Base-by-base conservation (phyloP, 129 eudicot genomes). In the Ambrosia trifida region DNA sequence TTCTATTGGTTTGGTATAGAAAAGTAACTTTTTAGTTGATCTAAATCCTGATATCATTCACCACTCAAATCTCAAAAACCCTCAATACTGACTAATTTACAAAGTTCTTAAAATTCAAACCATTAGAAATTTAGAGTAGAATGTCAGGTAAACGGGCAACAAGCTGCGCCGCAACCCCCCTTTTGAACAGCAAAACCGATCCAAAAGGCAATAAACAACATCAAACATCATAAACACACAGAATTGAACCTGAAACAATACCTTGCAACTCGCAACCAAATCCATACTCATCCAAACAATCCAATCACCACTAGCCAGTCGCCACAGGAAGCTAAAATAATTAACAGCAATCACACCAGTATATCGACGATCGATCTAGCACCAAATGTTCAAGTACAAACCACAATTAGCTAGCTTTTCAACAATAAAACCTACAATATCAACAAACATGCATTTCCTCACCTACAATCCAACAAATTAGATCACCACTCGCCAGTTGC, bases 261-360 rank as follows among this genome's bases (percentile, higher is more conserved):
- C 98, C 98, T 89, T 93, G 72, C 89, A 87, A 61, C 84, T 87
- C 49, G 95, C 41, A 53, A 74, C 88, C 83, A 85, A 76, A 88
- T 89, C 98, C 98, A 93, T 93, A 76, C 70, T 60, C 18, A 65
- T 7, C 62, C 63, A 40, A 62, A 60, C 41, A 43, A 40, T 40
- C 9, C 14, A 18, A 18, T 45, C 16, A 43, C 38, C 67, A 43
- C 65, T 24, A 16, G 11, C 76, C 52, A 24, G 28, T 24, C 28
- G 28, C 28, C 28, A 24, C 28, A 24, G 28, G 28, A 24, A 24
- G 28, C 28, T 24, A 24, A 3, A 24, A 58, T 4, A 38, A 18
- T 43, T 17, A 52, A 72, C 89, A 81, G 67, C 79, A 33, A 65
- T 30, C 72, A 40, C 60, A 38, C 70, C 69, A 72, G 28, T 24